phyloP scores from a whole-genome alignment of 176 grass and related monocot genomes.

The Saccharum spontaneum region DNA sequence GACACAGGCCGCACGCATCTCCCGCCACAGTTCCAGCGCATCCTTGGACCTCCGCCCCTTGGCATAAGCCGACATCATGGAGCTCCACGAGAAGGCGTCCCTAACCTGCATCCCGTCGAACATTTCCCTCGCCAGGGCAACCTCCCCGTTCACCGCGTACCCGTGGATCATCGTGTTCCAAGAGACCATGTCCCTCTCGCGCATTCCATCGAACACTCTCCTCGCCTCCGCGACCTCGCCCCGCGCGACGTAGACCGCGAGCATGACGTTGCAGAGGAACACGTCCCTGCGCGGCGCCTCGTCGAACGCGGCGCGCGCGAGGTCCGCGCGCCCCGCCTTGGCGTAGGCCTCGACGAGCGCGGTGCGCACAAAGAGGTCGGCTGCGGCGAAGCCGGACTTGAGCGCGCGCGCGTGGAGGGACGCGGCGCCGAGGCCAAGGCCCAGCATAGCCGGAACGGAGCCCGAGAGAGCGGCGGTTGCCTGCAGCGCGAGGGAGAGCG shows the following conservation, averaged over 20 bases:
- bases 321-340: slow-evolving; percentile 32
- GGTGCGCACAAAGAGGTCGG: slow-evolving; percentile 75
- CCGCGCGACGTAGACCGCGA: slow-evolving; percentile 42
- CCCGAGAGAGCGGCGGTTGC: background rate
- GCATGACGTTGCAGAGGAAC: slow-evolving; percentile 64
- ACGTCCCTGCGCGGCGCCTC: slow-evolving; percentile 52
- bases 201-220: slow-evolving; percentile 63
- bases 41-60: slow-evolving; percentile 47
- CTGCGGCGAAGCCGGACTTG: slow-evolving; percentile 48
- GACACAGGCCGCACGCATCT: slow-evolving; percentile 26
- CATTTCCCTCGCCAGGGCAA: slow-evolving; percentile 51
- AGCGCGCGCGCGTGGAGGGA: slow-evolving; percentile 48
- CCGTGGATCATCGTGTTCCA: slow-evolving; percentile 87
- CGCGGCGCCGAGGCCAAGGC: slow-evolving; percentile 5
- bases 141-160: slow-evolving; percentile 42
- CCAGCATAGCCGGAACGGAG: background rate
- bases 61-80: slow-evolving; percentile 55
- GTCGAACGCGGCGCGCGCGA: slow-evolving; percentile 54
- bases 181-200: slow-evolving; percentile 49
- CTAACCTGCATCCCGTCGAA: slow-evolving; percentile 44
- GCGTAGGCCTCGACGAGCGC: slow-evolving; percentile 70
- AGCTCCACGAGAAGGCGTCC: slow-evolving; percentile 71
- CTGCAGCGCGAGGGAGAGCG: slow-evolving; percentile 54
- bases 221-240: slow-evolving; percentile 44
- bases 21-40: slow-evolving; percentile 52